Evolutionary conservation across 177 flowering plant genomes (phyloP), one percentile per base, ranked within the genome.

Genomic region (Tripterygium wilfordii): DNA sequence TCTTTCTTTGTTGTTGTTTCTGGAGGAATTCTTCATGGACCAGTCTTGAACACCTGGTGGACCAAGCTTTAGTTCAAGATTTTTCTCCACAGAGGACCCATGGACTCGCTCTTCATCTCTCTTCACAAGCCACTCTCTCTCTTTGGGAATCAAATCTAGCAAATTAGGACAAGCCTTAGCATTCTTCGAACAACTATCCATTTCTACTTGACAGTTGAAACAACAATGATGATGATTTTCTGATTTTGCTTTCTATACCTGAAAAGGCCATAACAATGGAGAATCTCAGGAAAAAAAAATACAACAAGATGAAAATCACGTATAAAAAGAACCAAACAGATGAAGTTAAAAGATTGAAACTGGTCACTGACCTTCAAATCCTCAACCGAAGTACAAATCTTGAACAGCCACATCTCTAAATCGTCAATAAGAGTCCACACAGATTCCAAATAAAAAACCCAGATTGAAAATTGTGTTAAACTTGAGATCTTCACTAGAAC

Each of bases 61-160:
- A 42, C 71, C 96, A 27, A 88, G 74, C 62, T 83, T 82, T 19
- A 88, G 75, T 64, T 85, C 94, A 22, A 88, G 76, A 68, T 82
- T 73, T 16, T 70, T 71, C 38, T 80, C 91, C 23, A 79, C 92
- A 37, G 77, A 56, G 64, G 46, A 54, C n/a, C n/a, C n/a, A n/a
- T n/a, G 57, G 45, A 54, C 56, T 49, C 57, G 37, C 10, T 39
- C 37, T 56, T 45, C 63, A 26, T 62, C 70, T 28, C 54, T 62
- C 47, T 49, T 72, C 48, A 42, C 41, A 42, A 59, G 15, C 85
- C 86, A 72, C 18, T 71, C 71, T 50, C 61, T 53, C 3, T 67
- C 74, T 33, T 62, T 69, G 10, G 76, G 50, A 8, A 77, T 77
- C 71, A 77, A 62, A 64, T 72, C 71, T 5, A 74, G 60, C 39